phyloP scores from a whole-genome alignment of 1,284 basidiomycete species.

The Neotropicomus parvogracilis region DNA sequence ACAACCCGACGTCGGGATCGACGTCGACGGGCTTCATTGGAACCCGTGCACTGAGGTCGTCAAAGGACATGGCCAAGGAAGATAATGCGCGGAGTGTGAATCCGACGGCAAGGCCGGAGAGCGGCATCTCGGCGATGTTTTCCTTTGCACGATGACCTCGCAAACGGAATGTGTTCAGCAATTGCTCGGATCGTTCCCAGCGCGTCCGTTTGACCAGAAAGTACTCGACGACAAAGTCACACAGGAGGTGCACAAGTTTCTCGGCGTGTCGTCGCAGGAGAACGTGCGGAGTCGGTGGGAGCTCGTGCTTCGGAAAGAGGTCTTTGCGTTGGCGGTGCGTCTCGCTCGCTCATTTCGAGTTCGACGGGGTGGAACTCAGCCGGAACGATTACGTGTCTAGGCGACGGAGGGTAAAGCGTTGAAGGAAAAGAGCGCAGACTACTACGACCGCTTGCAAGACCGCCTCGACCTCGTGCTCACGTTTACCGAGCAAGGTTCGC shows the following conservation, averaged over 20 bases:
- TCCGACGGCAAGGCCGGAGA: background rate
- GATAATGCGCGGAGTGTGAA: constrained; percentile 25
- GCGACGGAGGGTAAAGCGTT: constrained; percentile 58
- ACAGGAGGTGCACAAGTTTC: constrained; percentile 43
- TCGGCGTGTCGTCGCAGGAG: constrained; percentile 46
- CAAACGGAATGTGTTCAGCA: constrained; percentile 35
- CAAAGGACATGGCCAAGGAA: constrained; percentile 20
- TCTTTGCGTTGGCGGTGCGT: constrained; percentile 67
- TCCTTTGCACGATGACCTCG: constrained; percentile 16
- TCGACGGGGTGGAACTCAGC: background rate
- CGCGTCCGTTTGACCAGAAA: constrained; percentile 44
- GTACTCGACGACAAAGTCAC: constrained; percentile 49
- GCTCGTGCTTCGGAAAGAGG: constrained; percentile 60
- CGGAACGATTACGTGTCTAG: constrained; percentile 38
- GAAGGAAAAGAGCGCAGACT: constrained; percentile 45
- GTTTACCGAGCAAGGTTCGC: constrained; percentile 69
- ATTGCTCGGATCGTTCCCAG: constrained; percentile 52
- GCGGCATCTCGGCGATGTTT: constrained; percentile 28
- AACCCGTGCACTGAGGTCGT: constrained; percentile 13
- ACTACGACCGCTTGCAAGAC: constrained; percentile 59
- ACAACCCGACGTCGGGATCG: constrained; percentile 36
- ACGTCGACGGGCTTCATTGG: constrained; percentile 7
- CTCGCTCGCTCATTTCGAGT: background rate
- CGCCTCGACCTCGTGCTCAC: constrained; percentile 68
- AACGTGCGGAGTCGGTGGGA: constrained; percentile 71